A percentile compares a stretch with the other conserved stretches of the same genome.
phyloP scores from a whole-genome alignment of 106 monocot species.

The Agapanthus africanus region DNA sequence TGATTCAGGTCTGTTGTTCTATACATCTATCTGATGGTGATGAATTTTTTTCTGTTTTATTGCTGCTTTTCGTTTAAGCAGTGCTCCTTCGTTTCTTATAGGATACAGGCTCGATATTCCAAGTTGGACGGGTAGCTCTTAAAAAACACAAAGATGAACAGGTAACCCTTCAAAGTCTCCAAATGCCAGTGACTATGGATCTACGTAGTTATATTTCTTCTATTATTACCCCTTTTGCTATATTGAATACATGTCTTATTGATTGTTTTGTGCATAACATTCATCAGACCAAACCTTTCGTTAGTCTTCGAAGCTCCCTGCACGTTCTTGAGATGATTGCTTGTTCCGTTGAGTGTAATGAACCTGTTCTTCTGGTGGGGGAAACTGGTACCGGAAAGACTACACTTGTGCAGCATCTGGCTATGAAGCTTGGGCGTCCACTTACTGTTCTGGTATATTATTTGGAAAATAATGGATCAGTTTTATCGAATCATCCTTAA shows the following conservation, averaged over 20 bases:
- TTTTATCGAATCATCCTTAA: too few species aligned
- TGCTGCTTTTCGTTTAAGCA: neutral
- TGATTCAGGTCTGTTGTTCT: constrained; percentile 40
- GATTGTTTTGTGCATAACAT: constrained; percentile 24
- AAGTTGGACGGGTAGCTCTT: constrained; percentile 80
- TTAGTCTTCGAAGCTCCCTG: constrained; percentile 53
- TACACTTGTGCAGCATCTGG: constrained; percentile 89
- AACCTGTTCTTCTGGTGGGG: constrained; percentile 91
- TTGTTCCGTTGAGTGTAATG: constrained; percentile 72
- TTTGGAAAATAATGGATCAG: neutral
- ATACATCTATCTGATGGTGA: neutral
- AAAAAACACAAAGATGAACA: too few species aligned
- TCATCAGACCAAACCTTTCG: constrained; percentile 39
- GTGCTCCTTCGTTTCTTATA: constrained; percentile 30
- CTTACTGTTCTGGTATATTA: constrained; percentile 71
- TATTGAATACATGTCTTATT: neutral
- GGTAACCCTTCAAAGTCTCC: constrained; percentile 23
- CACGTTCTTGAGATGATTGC: constrained; percentile 73
- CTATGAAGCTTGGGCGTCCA: constrained; percentile 57
- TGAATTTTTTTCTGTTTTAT: constrained; percentile 6
- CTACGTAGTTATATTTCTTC: neutral
- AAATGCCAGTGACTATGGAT: constrained; percentile 21
- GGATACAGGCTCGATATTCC: constrained; percentile 29
- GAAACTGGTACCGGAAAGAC: constrained; percentile 99
- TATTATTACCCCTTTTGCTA: neutral